phyloP scores from a whole-genome alignment of 192 early-diverging fungal species.

The Umbelopsis isabellina region DNA sequence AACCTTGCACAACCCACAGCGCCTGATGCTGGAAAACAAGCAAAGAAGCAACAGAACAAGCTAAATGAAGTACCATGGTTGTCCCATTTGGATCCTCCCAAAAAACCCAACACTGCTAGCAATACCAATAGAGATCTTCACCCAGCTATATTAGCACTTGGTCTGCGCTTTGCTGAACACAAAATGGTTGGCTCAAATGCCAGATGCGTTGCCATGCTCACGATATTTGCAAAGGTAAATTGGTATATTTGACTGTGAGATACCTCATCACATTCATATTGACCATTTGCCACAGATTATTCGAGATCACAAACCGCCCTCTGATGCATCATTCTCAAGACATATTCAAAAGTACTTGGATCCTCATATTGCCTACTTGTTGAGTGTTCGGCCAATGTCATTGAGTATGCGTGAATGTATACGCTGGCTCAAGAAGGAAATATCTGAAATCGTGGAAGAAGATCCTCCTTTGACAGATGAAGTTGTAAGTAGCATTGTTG shows the following conservation, averaged over 20 bases:
- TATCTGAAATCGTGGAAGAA: slow-evolving; percentile 77
- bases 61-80: slow-evolving; percentile 68
- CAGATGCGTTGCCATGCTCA: slow-evolving; percentile 85
- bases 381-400: slow-evolving; percentile 83
- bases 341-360: slow-evolving; percentile 81
- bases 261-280: background rate
- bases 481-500: slow-evolving; percentile 60
- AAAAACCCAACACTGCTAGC: slow-evolving; percentile 50
- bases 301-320: slow-evolving; percentile 88
- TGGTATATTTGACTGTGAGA: background rate
- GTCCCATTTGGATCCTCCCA: slow-evolving; percentile 71
- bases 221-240: slow-evolving; percentile 77
- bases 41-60: slow-evolving; percentile 38
- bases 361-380: slow-evolving; percentile 90
- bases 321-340: slow-evolving; percentile 74
- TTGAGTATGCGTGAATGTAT: slow-evolving; percentile 94
- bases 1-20: slow-evolving; percentile 39
- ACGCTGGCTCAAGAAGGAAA: slow-evolving; percentile 85
- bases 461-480: slow-evolving; percentile 82
- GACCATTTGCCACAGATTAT: slow-evolving; percentile 65
- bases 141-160: slow-evolving; percentile 83
- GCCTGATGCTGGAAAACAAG: slow-evolving; percentile 37
- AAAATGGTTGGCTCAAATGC: slow-evolving; percentile 92
- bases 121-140: slow-evolving; percentile 68
- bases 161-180: slow-evolving; percentile 84